Evolutionary conservation across 2,329 filamentous ascomycete genomes (phyloP).

Genomic region (Cercospora sesami): DNA sequence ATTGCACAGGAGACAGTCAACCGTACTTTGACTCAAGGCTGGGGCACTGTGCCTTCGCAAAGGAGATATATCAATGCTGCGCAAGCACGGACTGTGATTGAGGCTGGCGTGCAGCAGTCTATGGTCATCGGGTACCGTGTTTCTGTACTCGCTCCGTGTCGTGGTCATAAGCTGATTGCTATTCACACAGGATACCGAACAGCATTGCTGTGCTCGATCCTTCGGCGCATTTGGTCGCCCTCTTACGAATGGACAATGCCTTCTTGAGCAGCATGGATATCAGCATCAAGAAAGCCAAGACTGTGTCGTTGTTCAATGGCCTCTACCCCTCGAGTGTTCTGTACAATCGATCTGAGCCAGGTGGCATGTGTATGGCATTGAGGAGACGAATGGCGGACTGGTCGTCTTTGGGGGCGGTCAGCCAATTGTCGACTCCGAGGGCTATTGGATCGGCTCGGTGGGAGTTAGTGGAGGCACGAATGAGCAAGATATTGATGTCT

Average conservation of each 20-base stretch:
- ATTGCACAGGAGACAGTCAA: constrained; percentile 22
- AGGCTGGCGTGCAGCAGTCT: constrained; percentile 27
- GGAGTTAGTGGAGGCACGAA: constrained; percentile 36
- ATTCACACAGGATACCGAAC: constrained; percentile 24
- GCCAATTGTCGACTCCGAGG: constrained; percentile 31
- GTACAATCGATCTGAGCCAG: constrained; percentile 32
- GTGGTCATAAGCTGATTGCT: background rate
- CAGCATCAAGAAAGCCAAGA: constrained; percentile 36
- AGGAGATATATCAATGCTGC: constrained; percentile 32
- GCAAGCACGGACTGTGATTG: constrained; percentile 31
- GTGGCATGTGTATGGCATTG: constrained; percentile 27
- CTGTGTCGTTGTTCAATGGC: constrained; percentile 35
- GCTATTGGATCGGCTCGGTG: constrained; percentile 34
- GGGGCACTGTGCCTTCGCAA: constrained; percentile 28
- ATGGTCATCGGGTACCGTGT: constrained; percentile 15
- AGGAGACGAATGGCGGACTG: constrained; percentile 35
- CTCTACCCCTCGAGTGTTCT: constrained; percentile 31
- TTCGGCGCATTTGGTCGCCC: constrained; percentile 33
- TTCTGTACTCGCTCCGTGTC: too few relatives aligned
- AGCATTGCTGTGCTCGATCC: constrained; percentile 37
- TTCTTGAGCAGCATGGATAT: constrained; percentile 35
- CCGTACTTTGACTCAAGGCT: constrained; percentile 31
- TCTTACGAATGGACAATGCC: constrained; percentile 38
- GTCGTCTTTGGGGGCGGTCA: constrained; percentile 36
- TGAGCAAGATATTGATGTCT: constrained; percentile 29